Percentiles rank a stretch among this genome's conserved stretches.
Evolutionary conservation across 306 rosid species (phyloP).

Genomic region (Bauhinia variegata): DNA sequence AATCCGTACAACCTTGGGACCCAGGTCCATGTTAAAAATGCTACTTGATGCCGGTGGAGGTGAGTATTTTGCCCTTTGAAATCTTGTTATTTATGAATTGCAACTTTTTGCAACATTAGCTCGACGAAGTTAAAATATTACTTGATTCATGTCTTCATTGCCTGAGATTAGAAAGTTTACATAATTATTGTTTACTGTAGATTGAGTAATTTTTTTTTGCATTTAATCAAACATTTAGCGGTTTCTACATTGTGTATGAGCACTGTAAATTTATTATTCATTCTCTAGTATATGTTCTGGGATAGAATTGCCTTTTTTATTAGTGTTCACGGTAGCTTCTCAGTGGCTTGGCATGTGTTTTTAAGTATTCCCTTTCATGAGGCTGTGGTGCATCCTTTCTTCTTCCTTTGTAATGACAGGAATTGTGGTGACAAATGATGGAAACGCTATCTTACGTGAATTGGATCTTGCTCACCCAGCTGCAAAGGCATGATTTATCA

Average conservation of each 20-base stretch:
- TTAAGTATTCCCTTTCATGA: not conserved
- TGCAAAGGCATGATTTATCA: conserved; percentile 72
- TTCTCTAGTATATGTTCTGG: conserved; percentile 23
- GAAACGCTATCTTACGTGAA: conserved; percentile 94
- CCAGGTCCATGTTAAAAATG: conserved; percentile 97
- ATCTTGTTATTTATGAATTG: too few species aligned
- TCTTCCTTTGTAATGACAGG: conserved; percentile 50
- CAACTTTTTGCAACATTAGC: not conserved
- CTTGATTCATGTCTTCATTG: conserved; percentile 4
- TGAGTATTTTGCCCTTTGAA: conserved; percentile 28
- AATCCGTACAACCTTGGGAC: conserved; percentile 91
- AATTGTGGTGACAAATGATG: conserved; percentile 97
- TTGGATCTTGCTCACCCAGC: conserved; percentile 97
- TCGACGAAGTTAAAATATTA: not conserved
- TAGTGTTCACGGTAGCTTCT: not conserved
- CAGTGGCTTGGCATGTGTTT: conserved; percentile 8
- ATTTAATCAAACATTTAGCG: not conserved
- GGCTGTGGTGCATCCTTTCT: not conserved
- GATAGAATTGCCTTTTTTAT: conserved; percentile 4
- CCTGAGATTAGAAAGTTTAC: conserved; percentile 10
- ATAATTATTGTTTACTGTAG: not conserved
- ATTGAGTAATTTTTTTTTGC: conserved; percentile 13
- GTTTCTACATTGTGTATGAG: conserved; percentile 2
- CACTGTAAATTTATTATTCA: not conserved
- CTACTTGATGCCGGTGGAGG: conserved; percentile 84